A percentile compares a stretch with the other conserved stretches of the same genome.
Conservation (phyloP, 352 stramenopile genomes). For the Pythium rishiriense region DNA sequence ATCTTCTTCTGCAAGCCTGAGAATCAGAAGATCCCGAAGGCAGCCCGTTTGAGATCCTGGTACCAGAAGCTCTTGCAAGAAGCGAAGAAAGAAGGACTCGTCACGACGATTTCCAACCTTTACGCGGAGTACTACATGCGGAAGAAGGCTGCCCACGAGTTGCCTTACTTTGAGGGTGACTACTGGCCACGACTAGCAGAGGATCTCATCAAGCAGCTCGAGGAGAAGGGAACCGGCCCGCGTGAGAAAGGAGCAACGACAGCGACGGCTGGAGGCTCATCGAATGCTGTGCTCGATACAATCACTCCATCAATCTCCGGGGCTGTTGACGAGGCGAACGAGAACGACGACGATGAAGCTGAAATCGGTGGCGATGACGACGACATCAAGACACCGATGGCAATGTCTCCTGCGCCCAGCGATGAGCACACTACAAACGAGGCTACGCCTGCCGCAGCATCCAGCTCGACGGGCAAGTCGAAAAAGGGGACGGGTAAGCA, state of each 20-base stretch:
- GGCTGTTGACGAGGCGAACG: slow-evolving; percentile 22
- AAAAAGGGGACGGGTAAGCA: slow-evolving; percentile 40
- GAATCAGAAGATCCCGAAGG: slow-evolving; percentile 90
- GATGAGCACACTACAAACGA: slow-evolving; percentile 40
- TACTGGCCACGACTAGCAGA: slow-evolving; percentile 98
- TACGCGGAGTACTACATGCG: slow-evolving; percentile 89
- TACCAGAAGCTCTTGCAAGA: slow-evolving; percentile 84
- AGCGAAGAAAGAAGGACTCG: slow-evolving; percentile 79
- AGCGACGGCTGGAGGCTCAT: background rate
- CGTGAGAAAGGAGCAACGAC: slow-evolving; percentile 24
- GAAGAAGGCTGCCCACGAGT: slow-evolving; percentile 81
- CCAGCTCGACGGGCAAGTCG: slow-evolving; percentile 20
- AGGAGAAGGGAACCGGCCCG: slow-evolving; percentile 84
- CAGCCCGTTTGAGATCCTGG: slow-evolving; percentile 81
- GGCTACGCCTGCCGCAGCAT: background rate
- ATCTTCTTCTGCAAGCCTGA: slow-evolving; percentile 92
- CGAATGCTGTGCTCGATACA: slow-evolving; percentile 2
- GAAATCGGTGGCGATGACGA: slow-evolving; percentile 24
- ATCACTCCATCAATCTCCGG: background rate
- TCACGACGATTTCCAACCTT: slow-evolving; percentile 82
- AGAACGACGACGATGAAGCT: slow-evolving; percentile 22
- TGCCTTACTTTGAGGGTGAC: slow-evolving; percentile 99
- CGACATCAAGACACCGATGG: slow-evolving; percentile 40
- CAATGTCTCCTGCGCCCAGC: slow-evolving; percentile 51
- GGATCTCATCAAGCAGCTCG: slow-evolving; percentile 98